Conservation (phyloP, 2,329 filamentous ascomycete species). For the Aphanoascus verrucosus region DNA sequence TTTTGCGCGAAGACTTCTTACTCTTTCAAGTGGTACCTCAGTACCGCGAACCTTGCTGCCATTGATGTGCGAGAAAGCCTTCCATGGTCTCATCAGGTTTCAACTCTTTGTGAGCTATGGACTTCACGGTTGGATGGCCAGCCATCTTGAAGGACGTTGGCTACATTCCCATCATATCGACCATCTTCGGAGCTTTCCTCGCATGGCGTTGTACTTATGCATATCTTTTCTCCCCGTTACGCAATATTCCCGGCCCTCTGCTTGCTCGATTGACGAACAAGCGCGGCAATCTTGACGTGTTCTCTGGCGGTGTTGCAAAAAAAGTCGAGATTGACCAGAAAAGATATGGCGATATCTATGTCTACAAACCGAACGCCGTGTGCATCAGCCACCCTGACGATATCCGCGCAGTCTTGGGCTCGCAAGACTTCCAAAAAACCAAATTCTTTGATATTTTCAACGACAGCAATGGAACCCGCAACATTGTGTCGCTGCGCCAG, state of each 20-base stretch:
- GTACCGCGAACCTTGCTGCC: no score
- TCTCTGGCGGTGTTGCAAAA: slow-evolving; percentile 1
- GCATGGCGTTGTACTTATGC: neutral
- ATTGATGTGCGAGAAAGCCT: no score
- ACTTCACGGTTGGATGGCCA: no score
- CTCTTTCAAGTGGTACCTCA: no score
- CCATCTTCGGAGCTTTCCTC: neutral
- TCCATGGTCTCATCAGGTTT: no score
- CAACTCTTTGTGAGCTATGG: no score
- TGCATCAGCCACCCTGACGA: slow-evolving; percentile 3
- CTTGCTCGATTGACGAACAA: slow-evolving; percentile 1
- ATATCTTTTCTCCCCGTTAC: neutral
- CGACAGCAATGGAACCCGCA: neutral
- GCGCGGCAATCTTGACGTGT: slow-evolving; percentile 1
- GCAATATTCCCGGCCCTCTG: slow-evolving; percentile 1
- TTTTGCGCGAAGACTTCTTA: no score
- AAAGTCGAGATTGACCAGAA: neutral
- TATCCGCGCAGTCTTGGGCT: slow-evolving; percentile 1
- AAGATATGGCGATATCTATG: slow-evolving; percentile 4
- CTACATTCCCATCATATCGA: neutral
- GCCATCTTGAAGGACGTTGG: neutral
- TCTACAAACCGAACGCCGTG: slow-evolving; percentile 5
- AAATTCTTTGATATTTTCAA: slow-evolving; percentile 6
- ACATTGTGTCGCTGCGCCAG: slow-evolving; percentile 4
- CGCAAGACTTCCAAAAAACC: slow-evolving; percentile 1